Conservation (phyloP, 805 yeast genomes). For the Metschnikowia similis region DNA sequence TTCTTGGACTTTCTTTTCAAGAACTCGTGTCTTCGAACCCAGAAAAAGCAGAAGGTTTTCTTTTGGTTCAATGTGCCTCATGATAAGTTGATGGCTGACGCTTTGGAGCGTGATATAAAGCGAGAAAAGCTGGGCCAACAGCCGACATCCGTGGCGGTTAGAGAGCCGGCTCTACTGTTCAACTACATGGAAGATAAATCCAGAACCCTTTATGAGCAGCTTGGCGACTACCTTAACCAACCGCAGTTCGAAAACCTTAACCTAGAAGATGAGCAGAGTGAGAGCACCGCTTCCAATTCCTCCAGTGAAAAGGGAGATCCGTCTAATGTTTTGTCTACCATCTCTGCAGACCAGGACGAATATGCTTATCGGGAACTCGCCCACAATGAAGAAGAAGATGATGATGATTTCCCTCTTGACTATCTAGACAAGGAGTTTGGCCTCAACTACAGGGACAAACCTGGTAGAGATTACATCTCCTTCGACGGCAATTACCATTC, state of each 20-base stretch:
- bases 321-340: background rate
- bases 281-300: background rate
- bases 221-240: slow-evolving; percentile 40
- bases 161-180: slow-evolving; percentile 81
- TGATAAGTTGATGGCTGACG: slow-evolving; percentile 87
- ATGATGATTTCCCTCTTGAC: slow-evolving; percentile 69
- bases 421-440: slow-evolving; percentile 47
- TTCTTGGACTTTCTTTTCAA: slow-evolving; percentile 80
- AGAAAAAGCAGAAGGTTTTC: slow-evolving; percentile 94
- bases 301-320: background rate
- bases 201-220: slow-evolving; percentile 50
- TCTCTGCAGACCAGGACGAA: background rate
- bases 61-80: slow-evolving; percentile 97
- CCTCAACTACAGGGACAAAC: slow-evolving; percentile 5
- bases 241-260: slow-evolving; percentile 9
- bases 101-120: slow-evolving; percentile 86
- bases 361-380: background rate
- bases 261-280: slow-evolving; percentile 11
- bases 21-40: slow-evolving; percentile 86
- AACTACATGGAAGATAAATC: slow-evolving; percentile 48
- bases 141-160: slow-evolving; percentile 67
- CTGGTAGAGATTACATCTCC: slow-evolving; percentile 22
- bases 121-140: slow-evolving; percentile 59
- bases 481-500: slow-evolving; percentile 20
- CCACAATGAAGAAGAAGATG: slow-evolving; percentile 21